Base-by-base conservation (phyloP, 179 eudicot species). In the Corrigiola litoralis region DNA sequence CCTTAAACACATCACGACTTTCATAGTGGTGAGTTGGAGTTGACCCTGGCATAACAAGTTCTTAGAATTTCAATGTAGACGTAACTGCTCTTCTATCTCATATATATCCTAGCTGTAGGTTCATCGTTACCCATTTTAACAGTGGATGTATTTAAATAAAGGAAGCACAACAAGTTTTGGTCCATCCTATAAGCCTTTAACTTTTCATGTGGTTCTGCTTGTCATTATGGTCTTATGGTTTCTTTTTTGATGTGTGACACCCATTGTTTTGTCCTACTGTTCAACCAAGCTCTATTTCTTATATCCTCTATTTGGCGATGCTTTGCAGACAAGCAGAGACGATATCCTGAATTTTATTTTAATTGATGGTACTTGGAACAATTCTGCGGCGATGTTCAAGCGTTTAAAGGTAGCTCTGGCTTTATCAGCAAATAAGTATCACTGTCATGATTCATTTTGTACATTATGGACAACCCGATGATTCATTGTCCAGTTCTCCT, bases 311-410 rank as follows among this genome's bases (percentile, higher is more conserved):
- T 21, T n/a, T n/a, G 72, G 66, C 67, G 57, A 44, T 67, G 48
- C 60, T 74, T 34, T 45, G 72, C 85, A 90, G 95, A 73, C 61
- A 68, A 74, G 66, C 65, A 71, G 40, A 66, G 77, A 80, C 38
- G 63, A 75, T 18, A 67, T 56, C 29, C 48, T 84, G 60, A 80
- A 94, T 73, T 94, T 90, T 68, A 70, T 94, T 67, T 70, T 94
- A 74, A 75, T 94, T 73, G 99, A 94, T 71, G 99, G 97, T 61
- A 94, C 99, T 24, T 94, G 99, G 99, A 94, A 70, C 82, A 88
- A 90, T 75, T 94, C 99, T 41, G 77, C 75, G 50, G 97, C 99
- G 61, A 94, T 94, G 99, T 74, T 94, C 79, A 79, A 79, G 64
- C 97, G 99, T 25, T 83, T 94, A 62, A 81, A 88, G 99, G 99